A percentile compares a stretch with the other conserved stretches of the same genome.
These are phyloP conservation scores for Clonostachys chloroleuca DNA, from an alignment of 2,329 filamentous ascomycete species.

Conservation along the genomic window DNA sequence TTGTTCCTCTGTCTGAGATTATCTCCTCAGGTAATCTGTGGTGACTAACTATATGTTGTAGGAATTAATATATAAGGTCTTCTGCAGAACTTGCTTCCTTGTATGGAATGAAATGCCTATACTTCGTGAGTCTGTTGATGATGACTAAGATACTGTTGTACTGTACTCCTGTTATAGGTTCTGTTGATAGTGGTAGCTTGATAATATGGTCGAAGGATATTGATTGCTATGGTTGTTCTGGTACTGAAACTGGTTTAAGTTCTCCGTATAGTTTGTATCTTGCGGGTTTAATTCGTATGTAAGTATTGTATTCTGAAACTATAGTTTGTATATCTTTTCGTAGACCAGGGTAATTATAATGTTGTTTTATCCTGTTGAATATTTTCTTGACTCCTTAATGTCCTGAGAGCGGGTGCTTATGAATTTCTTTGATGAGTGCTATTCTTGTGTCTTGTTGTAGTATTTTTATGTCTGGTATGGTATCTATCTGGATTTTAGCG, in stretches of 20 bases:
- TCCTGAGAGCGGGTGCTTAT: not conserved
- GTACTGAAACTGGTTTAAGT: no score
- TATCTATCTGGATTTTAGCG: no score
- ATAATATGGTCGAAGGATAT: not conserved
- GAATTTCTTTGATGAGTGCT: no score
- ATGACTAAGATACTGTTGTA: conserved; percentile 1
- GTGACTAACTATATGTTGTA: conserved; percentile 1
- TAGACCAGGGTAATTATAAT: not conserved
- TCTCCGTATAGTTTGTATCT: no score
- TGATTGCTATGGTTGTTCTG: no score
- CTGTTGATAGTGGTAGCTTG: conserved; percentile 4
- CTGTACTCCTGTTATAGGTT: conserved; percentile 4
- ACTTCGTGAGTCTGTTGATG: not conserved
- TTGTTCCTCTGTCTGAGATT: conserved; percentile 4
- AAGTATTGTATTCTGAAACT: no score
- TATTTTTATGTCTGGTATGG: conserved; percentile 1
- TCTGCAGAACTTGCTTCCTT: no score
- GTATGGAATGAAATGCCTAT: no score
- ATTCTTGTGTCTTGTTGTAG: no score
- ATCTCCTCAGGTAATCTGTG: conserved; percentile 2
- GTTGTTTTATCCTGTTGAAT: not conserved
- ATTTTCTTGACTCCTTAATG: conserved; percentile 3
- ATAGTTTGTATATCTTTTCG: no score
- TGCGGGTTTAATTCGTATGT: no score
- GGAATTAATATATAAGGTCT: not conserved